Evolutionary conservation across 1,284 basidiomycete genomes (phyloP).

Genomic region (Lentinus polychrous): DNA sequence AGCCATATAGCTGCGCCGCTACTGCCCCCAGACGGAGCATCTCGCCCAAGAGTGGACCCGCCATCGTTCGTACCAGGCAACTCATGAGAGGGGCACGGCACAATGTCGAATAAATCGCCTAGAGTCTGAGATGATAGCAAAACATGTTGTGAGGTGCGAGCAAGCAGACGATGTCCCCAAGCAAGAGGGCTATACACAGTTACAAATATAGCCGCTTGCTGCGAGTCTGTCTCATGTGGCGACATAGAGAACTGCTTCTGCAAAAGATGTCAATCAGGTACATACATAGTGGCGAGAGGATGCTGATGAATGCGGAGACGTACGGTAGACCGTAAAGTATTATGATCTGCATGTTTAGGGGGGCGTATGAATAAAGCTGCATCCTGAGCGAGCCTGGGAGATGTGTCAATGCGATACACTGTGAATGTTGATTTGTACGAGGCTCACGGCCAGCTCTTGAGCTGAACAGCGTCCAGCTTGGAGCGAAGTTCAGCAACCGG

Average conservation of each 20-base stretch:
- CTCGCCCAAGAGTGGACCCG: conserved; percentile 30
- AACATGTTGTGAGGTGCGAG: conserved; percentile 59
- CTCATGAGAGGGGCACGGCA: conserved; percentile 59
- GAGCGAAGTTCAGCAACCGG: conserved; percentile 42
- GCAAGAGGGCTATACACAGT: conserved; percentile 52
- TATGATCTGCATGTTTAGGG: conserved; percentile 58
- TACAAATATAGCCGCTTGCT: conserved; percentile 47
- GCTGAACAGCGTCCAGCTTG: conserved; percentile 39
- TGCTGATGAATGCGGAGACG: conserved; percentile 10
- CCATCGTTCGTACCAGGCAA: conserved; percentile 32
- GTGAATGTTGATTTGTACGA: not conserved
- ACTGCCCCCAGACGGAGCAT: conserved; percentile 13
- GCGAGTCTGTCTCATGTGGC: conserved; percentile 14
- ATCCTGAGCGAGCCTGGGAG: conserved; percentile 40
- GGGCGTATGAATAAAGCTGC: conserved; percentile 56
- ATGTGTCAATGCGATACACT: conserved; percentile 8
- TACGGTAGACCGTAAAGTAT: conserved; percentile 45
- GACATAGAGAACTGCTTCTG: conserved; percentile 23
- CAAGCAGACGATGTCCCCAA: conserved; percentile 55
- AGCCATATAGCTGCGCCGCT: conserved; percentile 49
- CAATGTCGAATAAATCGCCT: conserved; percentile 50
- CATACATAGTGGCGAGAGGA: conserved; percentile 3
- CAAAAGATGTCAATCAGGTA: not conserved
- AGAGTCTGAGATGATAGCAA: conserved; percentile 67
- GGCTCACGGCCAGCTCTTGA: conserved; percentile 56